Conservation (phyloP, 768 basidiomycete genomes). For the Clavulina sp. region DNA sequence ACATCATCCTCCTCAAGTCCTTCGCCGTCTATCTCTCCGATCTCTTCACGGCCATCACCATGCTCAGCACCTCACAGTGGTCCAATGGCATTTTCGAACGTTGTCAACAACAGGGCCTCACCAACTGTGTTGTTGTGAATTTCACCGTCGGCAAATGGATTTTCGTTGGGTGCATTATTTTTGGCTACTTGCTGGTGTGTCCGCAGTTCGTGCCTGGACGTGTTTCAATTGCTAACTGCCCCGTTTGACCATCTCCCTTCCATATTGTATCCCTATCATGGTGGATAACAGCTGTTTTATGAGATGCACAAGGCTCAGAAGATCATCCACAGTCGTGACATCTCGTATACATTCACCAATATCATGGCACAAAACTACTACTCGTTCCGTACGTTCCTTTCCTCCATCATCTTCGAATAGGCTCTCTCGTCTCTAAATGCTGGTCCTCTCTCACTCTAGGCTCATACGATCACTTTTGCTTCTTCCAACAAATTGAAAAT, state of each 20-base stretch:
- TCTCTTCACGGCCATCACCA: constrained; percentile 93
- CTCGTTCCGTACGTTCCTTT: constrained; percentile 54
- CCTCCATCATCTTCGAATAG: not conserved
- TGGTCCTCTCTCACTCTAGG: constrained; percentile 27
- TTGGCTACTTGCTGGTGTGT: constrained; percentile 89
- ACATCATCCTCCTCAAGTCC: constrained; percentile 84
- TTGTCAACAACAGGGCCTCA: constrained; percentile 30
- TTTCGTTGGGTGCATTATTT: constrained; percentile 95
- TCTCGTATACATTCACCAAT: constrained; percentile 96
- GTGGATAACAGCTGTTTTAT: constrained; percentile 78
- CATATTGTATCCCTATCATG: not conserved
- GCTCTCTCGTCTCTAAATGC: not conserved
- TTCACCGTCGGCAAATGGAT: constrained; percentile 89
- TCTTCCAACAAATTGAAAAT: constrained; percentile 90
- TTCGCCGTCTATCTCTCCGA: constrained; percentile 94
- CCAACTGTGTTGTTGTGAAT: constrained; percentile 58
- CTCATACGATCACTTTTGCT: constrained; percentile 94
- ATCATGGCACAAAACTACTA: constrained; percentile 95
- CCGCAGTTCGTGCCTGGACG: too few species aligned
- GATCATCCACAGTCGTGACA: constrained; percentile 90
- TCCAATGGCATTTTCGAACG: constrained; percentile 76
- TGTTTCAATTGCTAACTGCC: not conserved
- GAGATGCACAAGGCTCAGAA: constrained; percentile 84
- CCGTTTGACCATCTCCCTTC: not conserved
- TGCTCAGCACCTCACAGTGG: constrained; percentile 85